Evolutionary conservation across 257 asterid species (phyloP), one percentile per base, ranked within the genome.

Genomic region (Rhazya stricta): DNA sequence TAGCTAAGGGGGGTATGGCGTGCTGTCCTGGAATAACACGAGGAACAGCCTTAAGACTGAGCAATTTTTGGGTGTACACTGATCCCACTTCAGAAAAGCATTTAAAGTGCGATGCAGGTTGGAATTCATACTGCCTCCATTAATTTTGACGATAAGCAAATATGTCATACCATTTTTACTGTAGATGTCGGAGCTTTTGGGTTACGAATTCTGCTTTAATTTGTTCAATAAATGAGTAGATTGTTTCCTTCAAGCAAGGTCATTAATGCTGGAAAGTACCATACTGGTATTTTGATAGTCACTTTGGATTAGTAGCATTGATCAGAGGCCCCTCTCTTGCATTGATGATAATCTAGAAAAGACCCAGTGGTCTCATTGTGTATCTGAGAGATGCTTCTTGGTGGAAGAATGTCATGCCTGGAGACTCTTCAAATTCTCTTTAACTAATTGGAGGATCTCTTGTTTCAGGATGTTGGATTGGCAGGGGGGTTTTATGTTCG

Each of bases 1-100:
- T 75, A 78, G 72, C 61, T 81, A 83, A 69, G 36, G 32, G 9
- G 51, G 34, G 3, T 34, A 19, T 29, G 3, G 6, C 43, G 3
- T 10, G n/a, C 21, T 11, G 58, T 51, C 58, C 29, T 18, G 27
- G 43, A 61, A 61, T 36, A 32, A 13, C n/a, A 61, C 10, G 62
- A 54, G 11, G 9, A 2, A 2, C 57, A 45, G 23, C 19, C 8
- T 25, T 23, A 21, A 9, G 43, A 42, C 19, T 29, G 8, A 25
- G 72, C n/a, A 68, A 43, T 25, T 15, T 36, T 45, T 8, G 5
- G 73, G 37, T 23, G 32, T 43, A 25, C 16, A 5, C 53, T 39
- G 7, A 41, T 36, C 7, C 36, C 18, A 6, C 16, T 37, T 16
- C 48, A 7, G 46, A 61, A 13, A 8, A 9, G 18, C 3, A 58